These are phyloP conservation scores for Raphanus sativus DNA, from an alignment of 345 rosid genomes.

Conservation along the genomic window DNA sequence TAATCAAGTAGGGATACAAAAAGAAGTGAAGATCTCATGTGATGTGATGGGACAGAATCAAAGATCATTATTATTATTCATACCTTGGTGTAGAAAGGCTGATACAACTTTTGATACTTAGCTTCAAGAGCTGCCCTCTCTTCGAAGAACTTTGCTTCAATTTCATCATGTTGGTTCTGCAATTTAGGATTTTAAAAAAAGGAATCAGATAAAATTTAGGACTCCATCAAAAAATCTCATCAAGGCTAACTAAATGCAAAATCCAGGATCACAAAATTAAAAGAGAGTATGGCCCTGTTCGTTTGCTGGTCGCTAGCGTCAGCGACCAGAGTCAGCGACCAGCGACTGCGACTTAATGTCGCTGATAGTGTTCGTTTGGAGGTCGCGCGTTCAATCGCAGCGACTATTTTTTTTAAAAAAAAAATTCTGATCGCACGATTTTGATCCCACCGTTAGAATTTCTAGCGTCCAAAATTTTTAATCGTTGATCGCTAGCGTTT, in stretches of 20 bases:
- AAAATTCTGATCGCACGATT: no score
- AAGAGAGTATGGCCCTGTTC: no score
- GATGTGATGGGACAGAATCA: neutral
- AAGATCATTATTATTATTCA: neutral
- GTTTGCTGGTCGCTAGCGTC: no score
- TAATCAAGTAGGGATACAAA: no score
- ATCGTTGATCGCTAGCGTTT: no score
- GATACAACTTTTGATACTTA: constrained; percentile 81
- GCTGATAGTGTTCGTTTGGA: no score
- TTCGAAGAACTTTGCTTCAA: constrained; percentile 85
- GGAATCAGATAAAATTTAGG: neutral
- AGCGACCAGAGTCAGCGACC: no score
- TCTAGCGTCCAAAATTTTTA: no score
- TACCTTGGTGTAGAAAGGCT: constrained; percentile 82
- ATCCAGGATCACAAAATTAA: neutral
- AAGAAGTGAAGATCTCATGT: neutral
- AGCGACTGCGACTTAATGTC: no score
- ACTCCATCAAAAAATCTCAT: neutral
- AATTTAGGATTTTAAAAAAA: constrained; percentile 1
- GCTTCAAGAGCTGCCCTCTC: constrained; percentile 92
- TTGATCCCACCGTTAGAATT: no score
- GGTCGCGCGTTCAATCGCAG: no score
- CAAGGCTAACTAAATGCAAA: neutral
- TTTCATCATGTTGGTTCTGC: constrained; percentile 78
- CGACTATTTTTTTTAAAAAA: no score